Conservation (phyloP, 2,329 filamentous ascomycete genomes). For the Hypoxylon sp. region DNA sequence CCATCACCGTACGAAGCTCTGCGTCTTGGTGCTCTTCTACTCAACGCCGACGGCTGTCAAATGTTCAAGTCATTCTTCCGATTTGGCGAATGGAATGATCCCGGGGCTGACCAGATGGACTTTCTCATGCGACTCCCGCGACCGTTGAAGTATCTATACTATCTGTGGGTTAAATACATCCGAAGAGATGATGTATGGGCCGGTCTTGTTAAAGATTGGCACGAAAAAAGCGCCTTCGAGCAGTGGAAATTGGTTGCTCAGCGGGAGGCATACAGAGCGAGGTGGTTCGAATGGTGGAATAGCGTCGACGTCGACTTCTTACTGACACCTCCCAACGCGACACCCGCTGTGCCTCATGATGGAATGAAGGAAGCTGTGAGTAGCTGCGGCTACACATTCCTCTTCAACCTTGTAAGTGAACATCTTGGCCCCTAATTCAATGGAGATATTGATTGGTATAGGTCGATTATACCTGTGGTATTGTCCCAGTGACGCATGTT, state of each 20-base stretch:
- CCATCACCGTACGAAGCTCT: constrained; percentile 83
- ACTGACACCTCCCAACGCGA: constrained; percentile 88
- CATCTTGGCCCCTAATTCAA: background rate
- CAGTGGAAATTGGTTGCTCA: constrained; percentile 85
- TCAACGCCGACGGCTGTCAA: constrained; percentile 86
- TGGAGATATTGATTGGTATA: constrained; percentile 53
- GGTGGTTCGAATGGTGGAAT: constrained; percentile 91
- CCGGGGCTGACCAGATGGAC: constrained; percentile 81
- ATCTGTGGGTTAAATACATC: constrained; percentile 89
- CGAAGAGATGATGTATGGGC: constrained; percentile 83
- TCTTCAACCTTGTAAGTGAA: constrained; percentile 84
- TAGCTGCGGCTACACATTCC: constrained; percentile 92
- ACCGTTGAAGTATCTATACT: constrained; percentile 86
- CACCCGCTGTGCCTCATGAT: constrained; percentile 87
- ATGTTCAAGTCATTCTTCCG: constrained; percentile 85
- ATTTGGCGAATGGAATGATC: constrained; percentile 83
- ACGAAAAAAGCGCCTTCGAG: constrained; percentile 79
- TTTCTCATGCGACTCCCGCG: constrained; percentile 80
- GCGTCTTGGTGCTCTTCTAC: constrained; percentile 81
- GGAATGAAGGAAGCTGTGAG: constrained; percentile 89
- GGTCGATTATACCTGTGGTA: constrained; percentile 88
- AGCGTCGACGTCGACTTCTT: constrained; percentile 80
- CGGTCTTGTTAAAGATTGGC: constrained; percentile 79
- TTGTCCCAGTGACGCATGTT: constrained; percentile 89
- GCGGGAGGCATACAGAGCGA: constrained; percentile 82